Evolutionary conservation across 495 filamentous ascomycete species (phyloP).

Genomic region (Penicillium egyptiacum): DNA sequence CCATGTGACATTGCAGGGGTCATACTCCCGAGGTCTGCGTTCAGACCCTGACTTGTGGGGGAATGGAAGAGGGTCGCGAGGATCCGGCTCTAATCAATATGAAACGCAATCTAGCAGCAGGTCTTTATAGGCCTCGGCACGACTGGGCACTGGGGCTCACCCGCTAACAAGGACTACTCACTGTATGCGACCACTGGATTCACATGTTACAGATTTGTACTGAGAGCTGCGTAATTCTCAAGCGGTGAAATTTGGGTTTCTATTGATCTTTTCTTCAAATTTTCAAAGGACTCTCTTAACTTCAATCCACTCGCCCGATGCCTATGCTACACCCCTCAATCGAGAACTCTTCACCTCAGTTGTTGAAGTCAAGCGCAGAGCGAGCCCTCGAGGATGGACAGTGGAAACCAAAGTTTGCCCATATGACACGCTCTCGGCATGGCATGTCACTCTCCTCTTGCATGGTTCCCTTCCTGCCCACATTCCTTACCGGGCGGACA

Average conservation of each 20-base stretch:
- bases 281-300: background rate
- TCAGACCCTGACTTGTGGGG: background rate
- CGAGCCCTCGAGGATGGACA: slow-evolving; percentile 3
- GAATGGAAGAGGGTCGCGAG: background rate
- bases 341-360: background rate
- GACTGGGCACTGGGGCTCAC: background rate
- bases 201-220: background rate
- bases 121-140: background rate
- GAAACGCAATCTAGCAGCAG: background rate
- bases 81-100: background rate
- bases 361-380: background rate
- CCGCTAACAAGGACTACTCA: background rate
- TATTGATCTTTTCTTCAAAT: slow-evolving; percentile 3
- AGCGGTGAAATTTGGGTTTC: background rate
- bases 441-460: slow-evolving; percentile 1
- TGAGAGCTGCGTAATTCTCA: slow-evolving; percentile 2
- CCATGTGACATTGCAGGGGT: background rate
- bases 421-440: slow-evolving; percentile 5
- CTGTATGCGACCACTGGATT: background rate
- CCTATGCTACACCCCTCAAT: slow-evolving; percentile 2
- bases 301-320: slow-evolving; percentile 1
- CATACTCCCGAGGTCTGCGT: background rate
- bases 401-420: slow-evolving; percentile 2
- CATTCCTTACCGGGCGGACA: slow-evolving; percentile 26
- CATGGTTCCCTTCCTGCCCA: slow-evolving; percentile 5